Base-by-base conservation (phyloP, 2,329 filamentous ascomycete genomes). In the Penicillium freii region DNA sequence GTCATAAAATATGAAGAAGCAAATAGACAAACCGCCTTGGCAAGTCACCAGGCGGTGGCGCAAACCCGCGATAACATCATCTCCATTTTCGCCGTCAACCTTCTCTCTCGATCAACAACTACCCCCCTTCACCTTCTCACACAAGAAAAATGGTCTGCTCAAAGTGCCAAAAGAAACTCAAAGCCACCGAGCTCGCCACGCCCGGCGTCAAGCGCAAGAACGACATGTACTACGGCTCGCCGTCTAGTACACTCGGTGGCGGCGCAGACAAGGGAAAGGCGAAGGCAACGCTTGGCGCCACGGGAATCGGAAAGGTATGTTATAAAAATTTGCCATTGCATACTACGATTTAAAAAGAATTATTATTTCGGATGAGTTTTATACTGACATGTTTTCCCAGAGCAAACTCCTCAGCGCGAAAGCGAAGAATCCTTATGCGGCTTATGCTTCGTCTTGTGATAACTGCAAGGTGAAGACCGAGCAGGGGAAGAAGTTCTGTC, bases 141-240 rank as follows among this genome's bases (percentile, higher is more conserved):
- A 9, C n/a, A 42, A 42, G 4, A 33, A 56, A 42, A 49, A 87
- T 87, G 85, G 85, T 88, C 57, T 88, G 85, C 77, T 73, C 79
- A 61, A 87, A 85, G 75, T 88, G 85, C 65, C 80, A 85, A 66
- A 86, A 85, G 71, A 80, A 83, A 52, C 75, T 81, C 54, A 84
- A 84, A 71, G 76, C 80, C 52, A 87, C 85, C 15, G 78, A 82
- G 13, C 81, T 88, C 56, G 84, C 83, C 59, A 88, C 85, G 0
- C 85, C 85, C 0, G 82, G 79, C 29, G 85, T 88, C 60, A 88
- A 87, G 74, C 85, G 84, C 75, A 87, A 85, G 78, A 84, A 74
- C 67, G 85, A 88, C 51, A 84, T 87, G 75, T 87, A 87, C 71
- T 82, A 84, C 66, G 85, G 85, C 47, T 87, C 84, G 2, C 73